Percentiles rank a stretch among this genome's conserved stretches.
These are phyloP conservation scores for Podospora didyma DNA, from an alignment of 495 filamentous ascomycete genomes.

Conservation along the genomic window DNA sequence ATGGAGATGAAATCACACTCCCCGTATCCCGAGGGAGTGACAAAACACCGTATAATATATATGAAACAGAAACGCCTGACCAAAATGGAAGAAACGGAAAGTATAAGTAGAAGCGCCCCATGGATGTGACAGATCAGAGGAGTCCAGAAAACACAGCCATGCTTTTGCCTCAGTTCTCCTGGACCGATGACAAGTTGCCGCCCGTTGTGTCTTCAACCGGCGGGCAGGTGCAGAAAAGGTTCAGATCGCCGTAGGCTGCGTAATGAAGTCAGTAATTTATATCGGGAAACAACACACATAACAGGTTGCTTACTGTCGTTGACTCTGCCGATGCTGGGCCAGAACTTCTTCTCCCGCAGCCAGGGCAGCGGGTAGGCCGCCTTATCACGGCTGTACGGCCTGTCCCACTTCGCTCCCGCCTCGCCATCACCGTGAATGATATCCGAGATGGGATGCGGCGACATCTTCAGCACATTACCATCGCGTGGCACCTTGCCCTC, in stretches of 20 bases:
- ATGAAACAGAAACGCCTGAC: background rate
- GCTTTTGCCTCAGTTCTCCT: slow-evolving; percentile 8
- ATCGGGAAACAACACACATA: too few species aligned
- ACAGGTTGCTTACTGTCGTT: slow-evolving; percentile 70
- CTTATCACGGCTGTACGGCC: slow-evolving; percentile 73
- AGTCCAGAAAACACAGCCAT: too few species aligned
- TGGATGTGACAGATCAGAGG: too few species aligned
- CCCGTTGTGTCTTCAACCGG: slow-evolving; percentile 66
- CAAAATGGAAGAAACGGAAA: too few species aligned
- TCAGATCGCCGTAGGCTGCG: slow-evolving; percentile 81
- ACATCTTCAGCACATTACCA: slow-evolving; percentile 88
- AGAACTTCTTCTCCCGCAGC: slow-evolving; percentile 96
- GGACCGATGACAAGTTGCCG: slow-evolving; percentile 19
- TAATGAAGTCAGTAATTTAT: slow-evolving; percentile 16
- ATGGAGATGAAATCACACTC: background rate
- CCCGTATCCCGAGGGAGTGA: background rate
- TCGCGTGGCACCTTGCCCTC: slow-evolving; percentile 71
- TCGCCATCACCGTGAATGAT: slow-evolving; percentile 57
- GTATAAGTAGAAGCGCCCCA: too few species aligned
- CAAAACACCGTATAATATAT: background rate
- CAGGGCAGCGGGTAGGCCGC: slow-evolving; percentile 87
- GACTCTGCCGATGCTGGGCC: slow-evolving; percentile 84
- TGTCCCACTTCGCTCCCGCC: slow-evolving; percentile 59
- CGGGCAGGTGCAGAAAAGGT: slow-evolving; percentile 92
- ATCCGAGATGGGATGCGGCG: slow-evolving; percentile 85